Percentiles rank a stretch among this genome's conserved stretches.
Evolutionary conservation across 1,139 yeast species (phyloP).

Genomic region (Blastobotrys proliferans): DNA sequence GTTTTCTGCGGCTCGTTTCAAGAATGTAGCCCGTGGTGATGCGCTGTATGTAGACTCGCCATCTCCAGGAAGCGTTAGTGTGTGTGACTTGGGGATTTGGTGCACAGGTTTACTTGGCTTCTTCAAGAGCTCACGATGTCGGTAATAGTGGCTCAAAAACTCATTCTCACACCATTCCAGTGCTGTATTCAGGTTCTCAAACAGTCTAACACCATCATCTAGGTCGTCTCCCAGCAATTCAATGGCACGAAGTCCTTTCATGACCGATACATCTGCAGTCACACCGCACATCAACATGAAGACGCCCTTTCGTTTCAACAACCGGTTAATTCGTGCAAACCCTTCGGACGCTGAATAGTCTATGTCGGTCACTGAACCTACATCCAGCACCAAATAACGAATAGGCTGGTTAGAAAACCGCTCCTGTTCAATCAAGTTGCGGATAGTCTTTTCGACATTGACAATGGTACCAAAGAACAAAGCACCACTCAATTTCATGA

Average conservation of each 20-base stretch:
- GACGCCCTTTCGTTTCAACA: conserved; percentile 65
- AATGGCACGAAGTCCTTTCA: conserved; percentile 26
- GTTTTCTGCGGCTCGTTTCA: conserved; percentile 58
- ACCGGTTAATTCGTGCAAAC: conserved; percentile 77
- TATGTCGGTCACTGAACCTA: conserved; percentile 74
- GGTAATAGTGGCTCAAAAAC: conserved; percentile 65
- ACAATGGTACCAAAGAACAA: conserved; percentile 94
- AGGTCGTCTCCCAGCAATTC: conserved; percentile 21
- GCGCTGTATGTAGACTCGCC: conserved; percentile 31
- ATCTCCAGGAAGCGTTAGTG: conserved; percentile 6
- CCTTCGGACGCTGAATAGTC: conserved; percentile 98
- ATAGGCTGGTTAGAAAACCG: conserved; percentile 53
- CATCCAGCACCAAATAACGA: conserved; percentile 76
- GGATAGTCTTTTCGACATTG: conserved; percentile 73
- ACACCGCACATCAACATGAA: conserved; percentile 79
- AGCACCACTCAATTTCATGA: conserved; percentile 81
- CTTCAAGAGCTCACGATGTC: conserved; percentile 29
- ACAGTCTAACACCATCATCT: conserved; percentile 46
- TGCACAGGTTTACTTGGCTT: conserved; percentile 10
- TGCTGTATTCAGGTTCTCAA: conserved; percentile 76
- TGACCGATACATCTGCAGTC: conserved; percentile 55
- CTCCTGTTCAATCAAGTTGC: conserved; percentile 56
- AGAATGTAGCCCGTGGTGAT: conserved; percentile 62
- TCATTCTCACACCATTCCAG: conserved; percentile 96
- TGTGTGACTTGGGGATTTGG: conserved; percentile 11